Conservation (phyloP, 805 yeast genomes). For the Candida tammaniensis region DNA sequence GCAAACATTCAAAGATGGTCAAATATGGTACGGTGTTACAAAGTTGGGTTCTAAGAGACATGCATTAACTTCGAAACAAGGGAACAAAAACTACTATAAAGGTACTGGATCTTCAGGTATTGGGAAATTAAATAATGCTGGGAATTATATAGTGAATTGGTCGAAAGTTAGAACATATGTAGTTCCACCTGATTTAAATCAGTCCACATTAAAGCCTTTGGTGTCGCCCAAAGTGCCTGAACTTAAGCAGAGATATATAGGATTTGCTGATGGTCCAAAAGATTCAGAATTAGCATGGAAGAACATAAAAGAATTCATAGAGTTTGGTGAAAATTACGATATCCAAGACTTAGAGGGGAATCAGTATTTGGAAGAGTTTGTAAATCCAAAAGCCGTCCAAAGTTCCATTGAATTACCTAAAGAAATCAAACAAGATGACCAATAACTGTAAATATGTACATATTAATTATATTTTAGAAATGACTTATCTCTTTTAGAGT, state of each 20-base stretch:
- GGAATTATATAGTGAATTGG: conserved; percentile 79
- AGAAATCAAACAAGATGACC: conserved; percentile 10
- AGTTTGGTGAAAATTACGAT: conserved; percentile 58
- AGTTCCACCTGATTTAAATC: conserved; percentile 54
- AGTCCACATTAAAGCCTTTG: conserved; percentile 59
- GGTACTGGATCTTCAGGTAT: conserved; percentile 96
- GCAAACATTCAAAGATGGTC: conserved; percentile 81
- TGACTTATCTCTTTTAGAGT: too few species aligned
- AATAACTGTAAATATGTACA: conserved; percentile 4
- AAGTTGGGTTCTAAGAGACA: conserved; percentile 82
- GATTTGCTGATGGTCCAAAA: conserved; percentile 67
- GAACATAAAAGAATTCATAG: conserved; percentile 73
- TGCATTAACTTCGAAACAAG: conserved; percentile 86
- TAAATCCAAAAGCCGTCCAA: conserved; percentile 23
- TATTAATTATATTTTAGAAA: too few species aligned
- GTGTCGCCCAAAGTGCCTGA: conserved; percentile 74
- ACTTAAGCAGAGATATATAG: conserved; percentile 63
- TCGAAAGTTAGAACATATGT: conserved; percentile 85
- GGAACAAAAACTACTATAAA: conserved; percentile 90
- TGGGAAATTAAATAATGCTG: conserved; percentile 73
- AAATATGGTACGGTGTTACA: conserved; percentile 74
- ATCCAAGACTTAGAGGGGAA: conserved; percentile 33
- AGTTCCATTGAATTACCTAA: conserved; percentile 15
- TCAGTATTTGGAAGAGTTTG: conserved; percentile 35
- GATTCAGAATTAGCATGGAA: conserved; percentile 73